Percentiles rank a stretch among this genome's conserved stretches.
phyloP scores from a whole-genome alignment of 106 monocot species.

The Chionographis japonica region DNA sequence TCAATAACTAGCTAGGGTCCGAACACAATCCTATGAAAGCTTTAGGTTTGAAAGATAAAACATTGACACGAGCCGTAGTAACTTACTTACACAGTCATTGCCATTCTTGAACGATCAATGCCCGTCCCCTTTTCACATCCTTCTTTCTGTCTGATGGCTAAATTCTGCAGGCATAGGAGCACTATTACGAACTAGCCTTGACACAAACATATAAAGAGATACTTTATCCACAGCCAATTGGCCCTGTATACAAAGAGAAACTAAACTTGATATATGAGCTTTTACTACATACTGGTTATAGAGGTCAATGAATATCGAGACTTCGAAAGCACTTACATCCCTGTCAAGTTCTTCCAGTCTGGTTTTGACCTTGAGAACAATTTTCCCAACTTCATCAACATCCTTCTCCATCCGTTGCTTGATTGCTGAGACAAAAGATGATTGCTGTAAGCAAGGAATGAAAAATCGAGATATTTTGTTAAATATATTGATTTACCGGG shows the following conservation, averaged over 20 bases:
- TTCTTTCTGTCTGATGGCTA: slow-evolving; percentile 39
- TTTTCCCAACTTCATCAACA: slow-evolving; percentile 39
- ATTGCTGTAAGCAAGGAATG: too few relatives aligned
- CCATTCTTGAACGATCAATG: slow-evolving; percentile 51
- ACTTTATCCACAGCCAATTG: background rate
- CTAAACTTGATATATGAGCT: background rate
- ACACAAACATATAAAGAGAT: background rate
- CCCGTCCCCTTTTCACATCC: slow-evolving; percentile 54
- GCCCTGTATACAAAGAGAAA: background rate
- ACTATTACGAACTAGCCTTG: background rate
- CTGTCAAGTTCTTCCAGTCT: slow-evolving; percentile 57
- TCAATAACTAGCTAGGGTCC: too few relatives aligned
- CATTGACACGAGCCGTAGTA: background rate
- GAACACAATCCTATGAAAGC: too few relatives aligned
- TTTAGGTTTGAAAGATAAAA: background rate
- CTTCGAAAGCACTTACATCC: slow-evolving; percentile 30
- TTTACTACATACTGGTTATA: background rate
- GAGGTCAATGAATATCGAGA: background rate
- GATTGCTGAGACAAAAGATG: slow-evolving; percentile 29
- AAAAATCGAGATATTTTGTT: too few relatives aligned
- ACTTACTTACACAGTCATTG: slow-evolving; percentile 68
- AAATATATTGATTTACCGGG: too few relatives aligned
- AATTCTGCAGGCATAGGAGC: slow-evolving; percentile 30
- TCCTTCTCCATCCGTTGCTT: slow-evolving; percentile 57
- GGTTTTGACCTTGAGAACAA: slow-evolving; percentile 40